Evolutionary conservation across 2,329 filamentous ascomycete species (phyloP), one percentile per base, ranked within the genome.

Genomic region (Byssoonygena ceratinophila): DNA sequence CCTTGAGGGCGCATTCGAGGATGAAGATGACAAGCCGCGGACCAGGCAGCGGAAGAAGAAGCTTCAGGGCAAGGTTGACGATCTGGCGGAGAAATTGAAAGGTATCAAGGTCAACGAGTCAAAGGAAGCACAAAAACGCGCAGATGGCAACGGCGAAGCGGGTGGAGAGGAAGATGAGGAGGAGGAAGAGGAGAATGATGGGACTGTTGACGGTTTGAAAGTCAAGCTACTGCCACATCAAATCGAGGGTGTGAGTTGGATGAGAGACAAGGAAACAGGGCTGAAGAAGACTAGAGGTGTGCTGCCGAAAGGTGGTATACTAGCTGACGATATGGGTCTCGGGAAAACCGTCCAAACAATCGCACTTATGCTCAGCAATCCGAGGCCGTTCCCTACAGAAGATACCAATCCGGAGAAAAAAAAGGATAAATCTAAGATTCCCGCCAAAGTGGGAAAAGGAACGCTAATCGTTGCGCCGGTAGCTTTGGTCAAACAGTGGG

Each of bases 281-380:
- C 82, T 82, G 16, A 82, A 86, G 55, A 95, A 92, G 71, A 85
- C 84, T 60, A 87, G 86, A 54, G 80, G 78, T 3, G 75, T 81
- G 0, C 78, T 94, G 8, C 89, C 91, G 27, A 92, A 94, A 47
- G 92, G 92, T 32, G 92, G 92, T 16, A 94, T 98, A 57, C 77
- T 98, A 32, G 92, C 92, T 16, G 92, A 98, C 63, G 92, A 98
- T 65, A 73, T 97, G 91, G 91, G 91, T 59, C 74, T 97, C 12
- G 92, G 92, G 54, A 98, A 98, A 75, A 98, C 92, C 0, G 79
- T 98, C 12, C 92, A 98, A 70, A 88, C 90, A 1, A 86, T 98
- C 53, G 83, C 91, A 1, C 76, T 97, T 29, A 85, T 98, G 39
- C 76, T 98, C 34, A 85, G 78, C 52, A 95, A 97, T 62, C 79